Conservation (phyloP, 106 monocot species). For the Dendrobium huoshanense region DNA sequence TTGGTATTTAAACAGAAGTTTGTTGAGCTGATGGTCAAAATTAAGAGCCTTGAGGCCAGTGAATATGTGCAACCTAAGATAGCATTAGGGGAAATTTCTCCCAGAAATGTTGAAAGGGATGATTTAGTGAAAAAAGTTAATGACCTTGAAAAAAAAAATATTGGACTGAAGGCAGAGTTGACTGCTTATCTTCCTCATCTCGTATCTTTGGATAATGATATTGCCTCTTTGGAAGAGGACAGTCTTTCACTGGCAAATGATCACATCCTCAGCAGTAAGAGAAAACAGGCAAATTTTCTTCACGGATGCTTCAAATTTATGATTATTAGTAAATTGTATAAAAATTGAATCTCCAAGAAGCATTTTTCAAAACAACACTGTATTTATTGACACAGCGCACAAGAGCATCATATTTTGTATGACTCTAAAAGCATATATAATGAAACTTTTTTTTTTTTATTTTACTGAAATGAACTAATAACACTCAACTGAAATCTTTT, state of each 20-base stretch:
- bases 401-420: not conserved
- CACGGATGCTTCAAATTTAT: not conserved
- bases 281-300: constrained; percentile 22
- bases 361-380: not conserved
- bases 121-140: constrained; percentile 17
- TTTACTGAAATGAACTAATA: not conserved
- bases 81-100: constrained; percentile 16
- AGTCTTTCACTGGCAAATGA: constrained; percentile 32
- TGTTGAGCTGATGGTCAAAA: constrained; percentile 34
- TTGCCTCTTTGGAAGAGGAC: constrained; percentile 31
- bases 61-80: constrained; percentile 19
- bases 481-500: not conserved
- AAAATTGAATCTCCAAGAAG: not conserved
- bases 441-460: not conserved
- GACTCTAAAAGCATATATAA: not conserved
- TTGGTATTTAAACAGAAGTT: constrained; percentile 41
- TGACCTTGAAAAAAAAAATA: constrained; percentile 32
- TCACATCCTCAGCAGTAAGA: constrained; percentile 8
- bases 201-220: constrained; percentile 20
- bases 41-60: constrained; percentile 29
- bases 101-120: constrained; percentile 13
- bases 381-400: not conserved
- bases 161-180: constrained; percentile 29
- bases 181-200: constrained; percentile 33
- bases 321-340: not conserved